Conservation (phyloP, 805 yeast genomes). For the Starmerella stigmatis region DNA sequence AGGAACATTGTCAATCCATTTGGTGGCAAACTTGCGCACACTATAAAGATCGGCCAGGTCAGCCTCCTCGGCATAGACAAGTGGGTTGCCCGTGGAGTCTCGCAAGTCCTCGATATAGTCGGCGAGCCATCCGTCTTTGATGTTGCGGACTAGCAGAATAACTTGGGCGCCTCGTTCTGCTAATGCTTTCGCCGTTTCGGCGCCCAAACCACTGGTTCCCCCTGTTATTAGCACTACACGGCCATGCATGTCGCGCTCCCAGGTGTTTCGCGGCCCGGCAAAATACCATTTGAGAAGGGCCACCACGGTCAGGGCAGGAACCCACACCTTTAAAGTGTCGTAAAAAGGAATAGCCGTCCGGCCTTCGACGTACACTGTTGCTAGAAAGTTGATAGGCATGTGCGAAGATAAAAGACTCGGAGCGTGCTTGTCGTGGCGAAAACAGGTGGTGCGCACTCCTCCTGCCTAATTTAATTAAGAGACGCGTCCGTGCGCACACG, state of each 20-base stretch:
- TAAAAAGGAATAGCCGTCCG: slow-evolving; percentile 67
- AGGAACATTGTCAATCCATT: slow-evolving; percentile 84
- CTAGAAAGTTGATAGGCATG: slow-evolving; percentile 81
- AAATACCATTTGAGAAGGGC: slow-evolving; percentile 58
- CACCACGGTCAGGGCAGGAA: slow-evolving; percentile 43
- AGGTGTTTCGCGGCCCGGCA: slow-evolving; percentile 70
- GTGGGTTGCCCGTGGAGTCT: slow-evolving; percentile 51
- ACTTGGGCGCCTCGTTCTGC: slow-evolving; percentile 82
- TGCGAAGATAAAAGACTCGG: too few relatives aligned
- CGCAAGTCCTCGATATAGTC: slow-evolving; percentile 76
- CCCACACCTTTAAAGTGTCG: slow-evolving; percentile 40
- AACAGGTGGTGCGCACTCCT: not conserved
- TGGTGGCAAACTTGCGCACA: slow-evolving; percentile 81
- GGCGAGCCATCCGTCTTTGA: slow-evolving; percentile 59
- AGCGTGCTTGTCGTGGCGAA: too few relatives aligned
- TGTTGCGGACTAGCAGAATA: slow-evolving; percentile 55
- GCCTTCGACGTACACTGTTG: slow-evolving; percentile 62
- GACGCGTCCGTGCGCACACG: not conserved
- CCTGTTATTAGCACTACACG: slow-evolving; percentile 57
- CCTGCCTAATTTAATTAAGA: not conserved
- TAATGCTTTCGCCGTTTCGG: slow-evolving; percentile 58
- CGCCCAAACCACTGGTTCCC: slow-evolving; percentile 90
- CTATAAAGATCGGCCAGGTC: slow-evolving; percentile 65
- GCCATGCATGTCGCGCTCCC: slow-evolving; percentile 91
- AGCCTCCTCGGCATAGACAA: slow-evolving; percentile 86